phyloP scores from a whole-genome alignment of 2,329 filamentous ascomycete species.

The Helotiales sp. region DNA sequence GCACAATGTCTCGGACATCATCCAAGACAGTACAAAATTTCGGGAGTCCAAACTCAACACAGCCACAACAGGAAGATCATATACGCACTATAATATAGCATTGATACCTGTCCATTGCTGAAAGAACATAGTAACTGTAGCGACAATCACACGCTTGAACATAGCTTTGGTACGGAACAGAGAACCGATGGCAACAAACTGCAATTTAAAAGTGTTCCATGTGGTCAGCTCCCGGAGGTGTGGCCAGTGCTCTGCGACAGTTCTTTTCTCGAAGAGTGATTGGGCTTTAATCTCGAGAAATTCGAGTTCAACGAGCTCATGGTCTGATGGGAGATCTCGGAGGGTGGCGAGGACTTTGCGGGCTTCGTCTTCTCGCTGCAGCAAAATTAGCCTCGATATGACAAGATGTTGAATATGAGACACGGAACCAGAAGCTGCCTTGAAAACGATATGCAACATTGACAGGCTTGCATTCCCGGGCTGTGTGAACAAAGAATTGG shows the following conservation, averaged over 20 bases:
- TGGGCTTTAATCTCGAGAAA: conserved; percentile 85
- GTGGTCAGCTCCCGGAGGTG: conserved; percentile 62
- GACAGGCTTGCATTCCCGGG: no score
- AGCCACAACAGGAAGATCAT: not conserved
- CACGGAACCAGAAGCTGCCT: not conserved
- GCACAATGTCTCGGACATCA: not conserved
- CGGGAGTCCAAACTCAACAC: not conserved
- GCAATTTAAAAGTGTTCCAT: conserved; percentile 69
- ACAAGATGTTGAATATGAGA: not conserved
- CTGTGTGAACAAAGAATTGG: not conserved
- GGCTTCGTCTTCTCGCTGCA: conserved; percentile 67
- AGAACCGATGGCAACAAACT: conserved; percentile 69
- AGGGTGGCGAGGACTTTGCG: conserved; percentile 66
- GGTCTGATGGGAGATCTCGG: conserved; percentile 62
- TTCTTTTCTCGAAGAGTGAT: conserved; percentile 76
- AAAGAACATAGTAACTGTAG: conserved; percentile 66
- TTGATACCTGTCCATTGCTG: conserved; percentile 57
- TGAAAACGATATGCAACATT: not conserved
- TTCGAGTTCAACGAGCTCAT: conserved; percentile 75
- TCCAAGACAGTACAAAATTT: not conserved
- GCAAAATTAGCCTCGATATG: not conserved
- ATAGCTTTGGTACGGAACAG: conserved; percentile 69
- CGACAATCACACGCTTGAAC: conserved; percentile 69
- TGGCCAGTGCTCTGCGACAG: conserved; percentile 70
- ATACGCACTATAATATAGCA: conserved; percentile 43